Percentiles rank a stretch among this genome's conserved stretches.
These are phyloP conservation scores for Colletotrichum sp. DNA, from an alignment of 2,329 filamentous ascomycete genomes.

Conservation along the genomic window DNA sequence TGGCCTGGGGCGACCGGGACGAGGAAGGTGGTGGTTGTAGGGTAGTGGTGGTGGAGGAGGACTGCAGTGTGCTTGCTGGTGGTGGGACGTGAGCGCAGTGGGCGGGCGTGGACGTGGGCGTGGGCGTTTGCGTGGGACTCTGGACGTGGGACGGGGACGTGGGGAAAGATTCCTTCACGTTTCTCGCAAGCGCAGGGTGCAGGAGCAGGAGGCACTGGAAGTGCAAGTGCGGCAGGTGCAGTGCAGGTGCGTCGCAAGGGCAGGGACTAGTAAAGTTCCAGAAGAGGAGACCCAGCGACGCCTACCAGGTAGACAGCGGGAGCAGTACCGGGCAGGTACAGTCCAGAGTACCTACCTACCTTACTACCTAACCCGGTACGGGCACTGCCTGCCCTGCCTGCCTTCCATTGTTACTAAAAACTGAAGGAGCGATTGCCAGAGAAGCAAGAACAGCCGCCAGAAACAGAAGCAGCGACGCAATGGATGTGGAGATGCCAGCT, in stretches of 20 bases:
- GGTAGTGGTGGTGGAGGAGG: background rate
- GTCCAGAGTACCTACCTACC: background rate
- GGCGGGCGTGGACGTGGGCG: background rate
- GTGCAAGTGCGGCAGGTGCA: background rate
- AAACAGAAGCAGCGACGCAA: background rate
- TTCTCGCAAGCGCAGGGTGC: background rate
- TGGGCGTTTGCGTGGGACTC: background rate
- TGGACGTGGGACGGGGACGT: conserved; percentile 8
- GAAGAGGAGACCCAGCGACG: background rate
- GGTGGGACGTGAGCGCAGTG: conserved; percentile 4
- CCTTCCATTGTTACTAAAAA: background rate
- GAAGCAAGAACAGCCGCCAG: background rate
- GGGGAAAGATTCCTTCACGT: background rate
- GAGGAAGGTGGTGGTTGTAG: background rate
- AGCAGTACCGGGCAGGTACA: background rate
- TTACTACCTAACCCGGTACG: background rate
- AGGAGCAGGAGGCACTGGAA: background rate
- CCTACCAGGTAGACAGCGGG: background rate
- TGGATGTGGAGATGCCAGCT: background rate
- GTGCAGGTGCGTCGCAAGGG: background rate
- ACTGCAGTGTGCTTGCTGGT: background rate
- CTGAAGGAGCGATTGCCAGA: background rate
- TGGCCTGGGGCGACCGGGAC: conserved; percentile 1
- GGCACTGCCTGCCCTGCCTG: background rate
- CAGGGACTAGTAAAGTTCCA: background rate